These are phyloP conservation scores for Fagopyrum tataricum DNA, from an alignment of 148 eudicot species.

Conservation along the genomic window DNA sequence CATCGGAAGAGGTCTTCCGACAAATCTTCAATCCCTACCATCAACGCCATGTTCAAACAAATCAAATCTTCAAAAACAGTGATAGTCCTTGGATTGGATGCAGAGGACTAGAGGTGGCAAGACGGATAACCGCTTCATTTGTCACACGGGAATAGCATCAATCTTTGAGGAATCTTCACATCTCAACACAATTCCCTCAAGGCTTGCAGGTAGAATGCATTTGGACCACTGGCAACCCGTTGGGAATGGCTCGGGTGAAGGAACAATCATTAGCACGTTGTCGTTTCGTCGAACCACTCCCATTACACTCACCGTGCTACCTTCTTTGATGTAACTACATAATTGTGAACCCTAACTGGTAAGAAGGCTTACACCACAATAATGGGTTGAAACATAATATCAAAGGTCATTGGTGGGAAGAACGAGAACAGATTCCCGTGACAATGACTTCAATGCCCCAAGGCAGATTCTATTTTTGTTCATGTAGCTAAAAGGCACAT, in stretches of 20 bases:
- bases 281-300: constrained; percentile 88
- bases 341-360: not conserved
- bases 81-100: constrained; percentile 10
- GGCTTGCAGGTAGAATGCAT: constrained; percentile 83
- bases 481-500: too few relatives aligned
- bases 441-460: not conserved
- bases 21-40: not conserved
- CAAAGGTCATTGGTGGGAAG: too few relatives aligned
- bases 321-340: constrained; percentile 84
- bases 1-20: not conserved
- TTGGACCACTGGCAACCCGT: constrained; percentile 90
- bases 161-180: constrained; percentile 84
- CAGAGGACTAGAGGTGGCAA: not conserved
- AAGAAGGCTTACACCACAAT: not conserved
- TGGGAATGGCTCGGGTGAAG: constrained; percentile 76
- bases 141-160: constrained; percentile 84
- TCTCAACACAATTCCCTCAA: constrained; percentile 83
- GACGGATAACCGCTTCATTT: not conserved
- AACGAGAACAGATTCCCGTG: too few relatives aligned
- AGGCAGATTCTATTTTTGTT: not conserved
- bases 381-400: too few relatives aligned
- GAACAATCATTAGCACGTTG: constrained; percentile 83
- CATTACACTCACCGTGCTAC: constrained; percentile 93
- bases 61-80: constrained; percentile 10
- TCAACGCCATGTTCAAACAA: constrained; percentile 8